These are phyloP conservation scores for Nepenthes alata DNA, from an alignment of 179 eudicot genomes.

Conservation along the genomic window DNA sequence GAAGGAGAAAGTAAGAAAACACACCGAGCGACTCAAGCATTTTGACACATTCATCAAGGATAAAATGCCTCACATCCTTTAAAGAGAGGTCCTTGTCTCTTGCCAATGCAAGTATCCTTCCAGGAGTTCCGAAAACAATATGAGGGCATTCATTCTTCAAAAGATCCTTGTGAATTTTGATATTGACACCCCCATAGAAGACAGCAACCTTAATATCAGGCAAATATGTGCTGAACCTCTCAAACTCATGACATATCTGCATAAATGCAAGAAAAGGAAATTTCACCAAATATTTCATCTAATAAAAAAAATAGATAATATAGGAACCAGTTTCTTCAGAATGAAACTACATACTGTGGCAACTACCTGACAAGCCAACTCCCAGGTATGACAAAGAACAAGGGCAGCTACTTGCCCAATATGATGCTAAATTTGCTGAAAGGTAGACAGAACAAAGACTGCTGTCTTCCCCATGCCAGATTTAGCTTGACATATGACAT, in stretches of 20 bases:
- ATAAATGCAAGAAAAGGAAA: not conserved
- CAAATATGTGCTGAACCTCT: slow-evolving; percentile 74
- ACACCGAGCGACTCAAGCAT: slow-evolving; percentile 94
- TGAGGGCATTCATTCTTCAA: slow-evolving; percentile 89
- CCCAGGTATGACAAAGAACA: slow-evolving; percentile 82
- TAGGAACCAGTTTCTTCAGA: not conserved
- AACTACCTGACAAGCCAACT: slow-evolving; percentile 72
- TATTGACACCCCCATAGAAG: slow-evolving; percentile 85
- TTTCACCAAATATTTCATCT: not conserved
- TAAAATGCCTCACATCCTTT: slow-evolving; percentile 80
- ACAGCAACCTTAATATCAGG: slow-evolving; percentile 80
- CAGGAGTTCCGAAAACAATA: slow-evolving; percentile 89
- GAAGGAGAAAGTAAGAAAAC: slow-evolving; percentile 1
- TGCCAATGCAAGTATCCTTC: slow-evolving; percentile 67
- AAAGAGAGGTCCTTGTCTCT: slow-evolving; percentile 58
- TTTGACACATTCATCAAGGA: slow-evolving; percentile 91
- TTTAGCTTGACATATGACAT: slow-evolving; percentile 94
- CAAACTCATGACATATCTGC: slow-evolving; percentile 83
- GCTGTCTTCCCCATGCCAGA: slow-evolving; percentile 98
- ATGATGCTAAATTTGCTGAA: slow-evolving; percentile 83
- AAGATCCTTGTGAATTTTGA: slow-evolving; percentile 70
- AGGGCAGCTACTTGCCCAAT: slow-evolving; percentile 89
- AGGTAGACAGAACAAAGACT: slow-evolving; percentile 75
- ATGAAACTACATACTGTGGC: too few species aligned
- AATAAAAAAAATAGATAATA: too few species aligned